Conservation (phyloP, 768 basidiomycete species). For the Crassisporium funariophilum region DNA sequence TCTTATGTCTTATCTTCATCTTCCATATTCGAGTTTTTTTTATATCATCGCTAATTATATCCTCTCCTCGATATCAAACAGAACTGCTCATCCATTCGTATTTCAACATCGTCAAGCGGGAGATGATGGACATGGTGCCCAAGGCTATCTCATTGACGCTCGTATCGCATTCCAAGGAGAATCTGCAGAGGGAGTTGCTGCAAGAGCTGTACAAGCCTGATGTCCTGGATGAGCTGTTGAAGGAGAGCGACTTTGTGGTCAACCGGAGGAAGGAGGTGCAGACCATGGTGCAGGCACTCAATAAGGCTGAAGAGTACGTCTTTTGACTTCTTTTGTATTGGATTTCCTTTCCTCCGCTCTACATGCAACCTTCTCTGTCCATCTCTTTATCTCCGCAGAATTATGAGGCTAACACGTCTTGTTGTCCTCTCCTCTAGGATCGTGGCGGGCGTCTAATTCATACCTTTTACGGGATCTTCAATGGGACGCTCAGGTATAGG, state of each 20-base stretch:
- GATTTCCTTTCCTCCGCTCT: not conserved
- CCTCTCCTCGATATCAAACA: conserved; percentile 28
- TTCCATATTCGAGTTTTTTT: not conserved
- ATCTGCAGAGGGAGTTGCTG: conserved; percentile 89
- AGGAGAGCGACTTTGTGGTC: conserved; percentile 91
- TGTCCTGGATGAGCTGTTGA: conserved; percentile 90
- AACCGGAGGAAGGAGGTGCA: conserved; percentile 92
- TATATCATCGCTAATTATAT: not conserved
- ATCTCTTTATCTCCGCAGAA: conserved; percentile 4
- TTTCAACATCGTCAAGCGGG: conserved; percentile 97
- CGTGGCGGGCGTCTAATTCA: conserved; percentile 31
- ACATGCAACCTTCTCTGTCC: conserved; percentile 2
- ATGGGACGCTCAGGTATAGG: not conserved
- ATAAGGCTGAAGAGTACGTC: conserved; percentile 94
- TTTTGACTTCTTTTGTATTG: conserved; percentile 6
- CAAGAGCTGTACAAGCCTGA: conserved; percentile 98
- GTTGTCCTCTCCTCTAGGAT: conserved; percentile 26
- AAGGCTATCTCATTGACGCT: conserved; percentile 93
- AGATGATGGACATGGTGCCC: conserved; percentile 99
- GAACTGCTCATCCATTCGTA: conserved; percentile 96
- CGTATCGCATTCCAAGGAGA: conserved; percentile 92
- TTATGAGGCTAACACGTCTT: conserved; percentile 1
- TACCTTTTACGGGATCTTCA: not conserved
- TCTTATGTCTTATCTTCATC: conserved; percentile 3
- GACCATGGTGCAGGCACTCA: conserved; percentile 90